phyloP scores from a whole-genome alignment of 306 rosid species.

The Malus orientalis region DNA sequence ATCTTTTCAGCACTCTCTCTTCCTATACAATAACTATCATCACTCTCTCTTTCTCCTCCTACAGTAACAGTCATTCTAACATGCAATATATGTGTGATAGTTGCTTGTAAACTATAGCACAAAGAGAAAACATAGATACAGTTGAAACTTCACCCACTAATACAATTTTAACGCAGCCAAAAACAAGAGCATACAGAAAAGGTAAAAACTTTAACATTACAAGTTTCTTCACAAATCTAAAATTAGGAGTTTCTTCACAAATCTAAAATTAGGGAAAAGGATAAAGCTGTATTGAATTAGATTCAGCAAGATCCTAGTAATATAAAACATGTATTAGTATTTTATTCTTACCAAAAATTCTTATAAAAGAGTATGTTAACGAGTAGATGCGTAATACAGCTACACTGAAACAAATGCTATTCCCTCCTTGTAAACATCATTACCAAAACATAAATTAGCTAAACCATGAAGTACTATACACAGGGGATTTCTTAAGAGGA shows the following conservation, averaged over 20 bases:
- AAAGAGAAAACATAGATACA: neutral
- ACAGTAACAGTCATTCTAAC: neutral
- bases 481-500: conserved; percentile 25
- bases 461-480: neutral
- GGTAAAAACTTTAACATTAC: neutral
- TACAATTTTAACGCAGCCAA: neutral
- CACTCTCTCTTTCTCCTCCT: neutral
- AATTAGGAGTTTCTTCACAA: too few species aligned
- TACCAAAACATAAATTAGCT: conserved; percentile 5
- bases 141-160: neutral
- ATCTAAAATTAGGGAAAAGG: neutral
- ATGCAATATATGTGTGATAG: neutral
- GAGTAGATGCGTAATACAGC: neutral
- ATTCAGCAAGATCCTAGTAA: neutral
- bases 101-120: neutral
- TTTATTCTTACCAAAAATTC: neutral
- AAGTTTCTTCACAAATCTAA: neutral
- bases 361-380: neutral
- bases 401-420: neutral
- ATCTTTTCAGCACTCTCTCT: neutral
- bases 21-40: too few species aligned
- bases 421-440: neutral
- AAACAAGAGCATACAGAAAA: neutral
- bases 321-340: neutral
- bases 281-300: neutral